These are phyloP conservation scores for Pterocarpus macrocarpus DNA, from an alignment of 306 rosid genomes.

Conservation along the genomic window DNA sequence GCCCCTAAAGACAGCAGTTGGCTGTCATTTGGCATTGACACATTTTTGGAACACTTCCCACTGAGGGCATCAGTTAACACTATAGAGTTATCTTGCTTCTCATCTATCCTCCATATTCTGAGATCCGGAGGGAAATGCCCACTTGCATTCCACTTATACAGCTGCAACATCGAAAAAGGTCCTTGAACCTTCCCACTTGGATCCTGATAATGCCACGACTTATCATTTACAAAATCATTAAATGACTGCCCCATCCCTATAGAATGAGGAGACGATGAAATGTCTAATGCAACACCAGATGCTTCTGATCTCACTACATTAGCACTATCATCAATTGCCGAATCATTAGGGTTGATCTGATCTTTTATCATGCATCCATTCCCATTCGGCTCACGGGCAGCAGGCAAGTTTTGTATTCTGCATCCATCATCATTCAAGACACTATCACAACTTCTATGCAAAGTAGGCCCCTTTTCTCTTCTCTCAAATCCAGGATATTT, in stretches of 20 bases:
- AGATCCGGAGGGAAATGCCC: constrained; percentile 80
- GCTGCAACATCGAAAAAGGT: constrained; percentile 75
- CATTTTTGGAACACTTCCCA: constrained; percentile 58
- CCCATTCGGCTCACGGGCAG: constrained; percentile 53
- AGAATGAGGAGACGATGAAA: constrained; percentile 50
- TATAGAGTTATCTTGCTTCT: constrained; percentile 64
- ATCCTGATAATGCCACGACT: constrained; percentile 86
- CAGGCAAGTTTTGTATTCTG: constrained; percentile 48
- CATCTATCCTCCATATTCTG: constrained; percentile 82
- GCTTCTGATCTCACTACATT: constrained; percentile 54
- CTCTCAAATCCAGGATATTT: constrained; percentile 53
- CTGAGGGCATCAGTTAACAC: constrained; percentile 70
- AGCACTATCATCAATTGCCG: constrained; percentile 50
- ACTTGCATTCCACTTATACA: constrained; percentile 73
- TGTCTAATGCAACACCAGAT: constrained; percentile 60
- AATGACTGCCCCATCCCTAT: constrained; percentile 58
- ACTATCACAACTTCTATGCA: constrained; percentile 55
- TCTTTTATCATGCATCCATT: constrained; percentile 42
- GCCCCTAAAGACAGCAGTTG: constrained; percentile 57
- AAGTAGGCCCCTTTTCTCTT: constrained; percentile 57
- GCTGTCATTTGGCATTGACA: constrained; percentile 46
- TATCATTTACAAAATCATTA: constrained; percentile 61
- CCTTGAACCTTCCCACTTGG: constrained; percentile 91
- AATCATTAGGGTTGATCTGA: constrained; percentile 48
- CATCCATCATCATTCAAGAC: constrained; percentile 50